Base-by-base conservation (phyloP, 805 yeast species). In the Barnettozyma vustinii region DNA sequence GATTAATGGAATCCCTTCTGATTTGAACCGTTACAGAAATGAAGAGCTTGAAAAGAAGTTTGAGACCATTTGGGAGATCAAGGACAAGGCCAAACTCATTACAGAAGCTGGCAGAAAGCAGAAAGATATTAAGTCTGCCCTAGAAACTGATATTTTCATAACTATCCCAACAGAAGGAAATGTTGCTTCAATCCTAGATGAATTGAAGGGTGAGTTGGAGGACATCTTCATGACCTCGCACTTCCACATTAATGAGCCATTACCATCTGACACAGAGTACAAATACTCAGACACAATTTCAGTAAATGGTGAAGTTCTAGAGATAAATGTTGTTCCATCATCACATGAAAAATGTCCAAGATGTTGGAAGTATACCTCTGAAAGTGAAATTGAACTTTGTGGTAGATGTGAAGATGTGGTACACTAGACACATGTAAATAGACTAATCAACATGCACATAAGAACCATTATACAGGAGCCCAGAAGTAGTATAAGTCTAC, bases 301-400 rank as follows among this genome's bases (percentile, higher is more conserved):
- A 2, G 53, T 73, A 2, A 64, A 57, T 8, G 70, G 63, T 2
- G 57, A 56, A 9, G 60, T 45, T 4, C 48, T 72, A 7, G 56
- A 55, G 1, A 58, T 79, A 4, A 53, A 63, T 2, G 74, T 84
- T 2, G 65, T 72, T 8, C 71, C 73, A 5, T 75, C 89, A 0
- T 49, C 62, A 0, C 60, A 70, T 2, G 67, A 68, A 46, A 90
- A 90, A 59, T 94, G 99, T 63, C 96, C 96, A 7, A 77, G 99
- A 62, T 94, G 99, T 67, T 94, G 99, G 99, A 87, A 87, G 59
- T 81, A 68, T 61, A 78, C 77, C 8, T 71, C 95, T 0, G 65
- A 59, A 0, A 56, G 52, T 0, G 80, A 74, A 33, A 79, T 79
- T 10, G 64, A 63, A 1, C 68, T 90, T 26, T 92, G 99, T 64